These are phyloP conservation scores for Suillus decipiens DNA, from an alignment of 768 basidiomycete genomes.

Conservation along the genomic window DNA sequence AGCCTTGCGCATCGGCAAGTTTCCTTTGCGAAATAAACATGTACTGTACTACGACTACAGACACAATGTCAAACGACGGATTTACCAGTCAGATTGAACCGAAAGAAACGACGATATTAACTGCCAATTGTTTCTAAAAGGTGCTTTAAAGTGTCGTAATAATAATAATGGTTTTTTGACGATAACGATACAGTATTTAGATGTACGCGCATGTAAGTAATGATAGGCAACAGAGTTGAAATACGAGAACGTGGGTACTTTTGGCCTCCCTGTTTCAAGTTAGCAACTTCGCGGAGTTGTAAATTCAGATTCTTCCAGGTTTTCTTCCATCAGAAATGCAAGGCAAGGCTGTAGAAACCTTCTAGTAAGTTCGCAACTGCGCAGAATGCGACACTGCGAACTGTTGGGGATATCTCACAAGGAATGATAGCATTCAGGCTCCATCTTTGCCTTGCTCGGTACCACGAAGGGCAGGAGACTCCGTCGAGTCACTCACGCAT, in stretches of 20 bases:
- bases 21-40: neutral
- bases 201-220: neutral
- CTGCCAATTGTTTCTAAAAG: neutral
- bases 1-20: neutral
- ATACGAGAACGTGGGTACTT: neutral
- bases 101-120: neutral
- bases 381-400: neutral
- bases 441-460: neutral
- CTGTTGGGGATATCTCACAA: neutral
- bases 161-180: neutral
- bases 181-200: constrained; percentile 7
- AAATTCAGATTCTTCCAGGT: neutral
- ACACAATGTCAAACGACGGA: neutral
- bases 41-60: neutral
- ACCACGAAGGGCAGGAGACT: neutral
- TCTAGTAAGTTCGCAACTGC: neutral
- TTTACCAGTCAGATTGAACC: constrained; percentile 3
- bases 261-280: too few relatives aligned
- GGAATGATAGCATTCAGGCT: neutral
- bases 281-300: constrained; percentile 2
- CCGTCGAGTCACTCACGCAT: neutral
- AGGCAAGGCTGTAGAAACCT: neutral
- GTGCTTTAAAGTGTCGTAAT: neutral
- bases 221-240: neutral
- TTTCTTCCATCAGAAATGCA: neutral